Evolutionary conservation across 192 early-diverging fungal genomes (phyloP).

Genomic region (Podila epigama): DNA sequence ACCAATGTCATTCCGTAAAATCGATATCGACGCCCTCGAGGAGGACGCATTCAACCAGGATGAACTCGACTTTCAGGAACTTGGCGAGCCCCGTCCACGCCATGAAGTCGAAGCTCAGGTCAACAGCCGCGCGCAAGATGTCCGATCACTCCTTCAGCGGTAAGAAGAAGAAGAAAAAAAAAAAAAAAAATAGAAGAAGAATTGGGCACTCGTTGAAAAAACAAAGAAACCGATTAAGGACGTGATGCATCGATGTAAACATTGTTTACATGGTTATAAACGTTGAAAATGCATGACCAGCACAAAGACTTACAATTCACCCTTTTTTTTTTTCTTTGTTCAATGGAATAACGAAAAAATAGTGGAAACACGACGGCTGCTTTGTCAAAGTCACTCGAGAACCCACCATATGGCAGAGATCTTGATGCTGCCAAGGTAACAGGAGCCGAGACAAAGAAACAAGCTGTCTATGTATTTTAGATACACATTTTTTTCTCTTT

Average conservation of each 20-base stretch:
- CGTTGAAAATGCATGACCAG: no score
- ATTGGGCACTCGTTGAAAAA: no score
- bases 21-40: slow-evolving; percentile 67
- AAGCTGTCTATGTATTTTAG: no score
- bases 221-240: neutral
- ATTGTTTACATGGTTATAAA: no score
- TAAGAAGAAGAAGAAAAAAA: slow-evolving; percentile 13
- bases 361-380: slow-evolving; percentile 68
- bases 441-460: neutral
- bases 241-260: neutral
- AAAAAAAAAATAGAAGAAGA: neutral
- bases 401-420: slow-evolving; percentile 76
- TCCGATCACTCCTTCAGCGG: slow-evolving; percentile 70
- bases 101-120: slow-evolving; percentile 61
- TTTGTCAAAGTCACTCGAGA: slow-evolving; percentile 64
- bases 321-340: slow-evolving; percentile 2
- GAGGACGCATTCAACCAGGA: slow-evolving; percentile 48
- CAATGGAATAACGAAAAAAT: no score
- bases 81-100: slow-evolving; percentile 46
- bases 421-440: slow-evolving; percentile 69
- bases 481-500: no score
- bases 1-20: slow-evolving; percentile 74
- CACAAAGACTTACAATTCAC: no score
- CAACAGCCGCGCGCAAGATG: slow-evolving; percentile 63
- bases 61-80: slow-evolving; percentile 50